Conservation (phyloP, 169 alveolate genomes). For the Besnoitia besnoiti region DNA sequence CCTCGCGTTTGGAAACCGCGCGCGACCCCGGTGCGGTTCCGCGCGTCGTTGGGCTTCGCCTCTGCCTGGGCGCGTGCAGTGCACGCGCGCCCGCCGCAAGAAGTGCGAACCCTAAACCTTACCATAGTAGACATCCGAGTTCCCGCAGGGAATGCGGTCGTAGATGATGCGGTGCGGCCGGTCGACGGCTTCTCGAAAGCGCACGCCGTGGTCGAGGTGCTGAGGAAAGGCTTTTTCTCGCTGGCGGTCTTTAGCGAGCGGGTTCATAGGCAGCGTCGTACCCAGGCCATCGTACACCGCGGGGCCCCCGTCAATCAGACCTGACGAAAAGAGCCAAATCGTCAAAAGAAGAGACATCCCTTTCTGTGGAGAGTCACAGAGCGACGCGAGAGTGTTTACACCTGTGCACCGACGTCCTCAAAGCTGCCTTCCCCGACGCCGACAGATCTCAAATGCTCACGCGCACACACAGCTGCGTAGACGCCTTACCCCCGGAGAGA, state of each 20-base stretch:
- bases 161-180: constrained; percentile 55
- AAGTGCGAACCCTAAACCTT: background rate
- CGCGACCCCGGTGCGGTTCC: no score
- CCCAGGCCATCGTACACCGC: constrained; percentile 70
- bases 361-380: no score
- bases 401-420: no score
- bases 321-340: constrained; percentile 9
- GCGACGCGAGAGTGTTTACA: no score
- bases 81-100: background rate
- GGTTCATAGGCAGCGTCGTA: constrained; percentile 48
- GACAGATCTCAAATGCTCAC: no score
- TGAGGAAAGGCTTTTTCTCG: constrained; percentile 58
- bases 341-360: no score
- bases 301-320: constrained; percentile 65
- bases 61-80: no score
- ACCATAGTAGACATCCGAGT: constrained; percentile 58
- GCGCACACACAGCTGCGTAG: no score
- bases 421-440: no score
- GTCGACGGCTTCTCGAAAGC: constrained; percentile 62
- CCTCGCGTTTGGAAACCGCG: no score
- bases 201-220: constrained; percentile 55
- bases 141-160: constrained; percentile 46
- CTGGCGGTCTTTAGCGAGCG: constrained; percentile 57
- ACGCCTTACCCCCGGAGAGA: no score
- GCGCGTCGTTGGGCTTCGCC: no score